These are phyloP conservation scores for Eimeria necatrix DNA, from an alignment of 169 alveolate species.

Conservation along the genomic window DNA sequence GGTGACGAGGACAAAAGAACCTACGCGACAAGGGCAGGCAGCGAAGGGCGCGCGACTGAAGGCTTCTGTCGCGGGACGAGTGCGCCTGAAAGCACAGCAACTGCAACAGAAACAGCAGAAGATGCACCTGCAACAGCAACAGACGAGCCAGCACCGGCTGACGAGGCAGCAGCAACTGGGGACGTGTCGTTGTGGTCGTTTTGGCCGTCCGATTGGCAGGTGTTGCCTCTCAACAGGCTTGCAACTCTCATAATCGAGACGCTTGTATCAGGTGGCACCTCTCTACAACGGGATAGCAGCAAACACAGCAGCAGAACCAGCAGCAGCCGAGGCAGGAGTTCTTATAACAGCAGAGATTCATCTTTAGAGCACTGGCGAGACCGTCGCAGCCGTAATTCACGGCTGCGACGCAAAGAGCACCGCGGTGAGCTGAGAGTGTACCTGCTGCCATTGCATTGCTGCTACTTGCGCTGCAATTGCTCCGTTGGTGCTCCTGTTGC, in stretches of 20 bases:
- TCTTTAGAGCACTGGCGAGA: not conserved
- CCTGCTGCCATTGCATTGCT: not conserved
- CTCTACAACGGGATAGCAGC: constrained; percentile 15
- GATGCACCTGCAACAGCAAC: constrained; percentile 1
- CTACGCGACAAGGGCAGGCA: not conserved
- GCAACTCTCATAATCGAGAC: constrained; percentile 22
- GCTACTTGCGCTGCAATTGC: not conserved
- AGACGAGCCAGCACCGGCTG: constrained; percentile 9
- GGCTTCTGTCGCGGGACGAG: too few species aligned
- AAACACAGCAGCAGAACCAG: constrained; percentile 76
- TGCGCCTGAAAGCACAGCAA: not conserved
- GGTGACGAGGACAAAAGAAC: not conserved
- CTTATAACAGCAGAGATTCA: constrained; percentile 50
- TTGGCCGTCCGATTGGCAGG: not conserved
- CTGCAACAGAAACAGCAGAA: constrained; percentile 44
- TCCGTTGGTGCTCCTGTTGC: not conserved
- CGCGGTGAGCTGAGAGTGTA: not conserved
- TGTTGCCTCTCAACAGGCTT: constrained; percentile 1
- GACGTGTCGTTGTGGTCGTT: not conserved
- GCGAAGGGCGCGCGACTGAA: not conserved
- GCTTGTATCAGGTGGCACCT: not conserved
- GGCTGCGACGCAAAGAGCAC: not conserved
- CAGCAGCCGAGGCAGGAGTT: constrained; percentile 80
- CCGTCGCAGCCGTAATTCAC: not conserved
- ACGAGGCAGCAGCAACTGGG: not conserved